Percentiles rank a stretch among this genome's conserved stretches.
Evolutionary conservation across 176 grass and related monocot species (phyloP).

Genomic region (Paspalum notatum): DNA sequence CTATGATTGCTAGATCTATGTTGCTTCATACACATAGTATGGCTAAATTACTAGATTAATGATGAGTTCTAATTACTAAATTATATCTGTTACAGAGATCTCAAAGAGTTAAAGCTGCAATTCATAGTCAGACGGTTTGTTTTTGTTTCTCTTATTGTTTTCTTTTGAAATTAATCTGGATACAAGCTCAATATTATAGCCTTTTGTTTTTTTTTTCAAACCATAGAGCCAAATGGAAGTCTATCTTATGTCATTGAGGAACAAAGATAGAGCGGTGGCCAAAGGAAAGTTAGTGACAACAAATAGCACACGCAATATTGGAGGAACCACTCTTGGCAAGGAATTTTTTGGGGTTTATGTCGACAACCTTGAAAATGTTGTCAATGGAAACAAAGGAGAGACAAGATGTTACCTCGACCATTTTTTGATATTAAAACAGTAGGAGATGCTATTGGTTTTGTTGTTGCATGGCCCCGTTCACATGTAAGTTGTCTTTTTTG

Average conservation of each 20-base stretch:
- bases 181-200: neutral
- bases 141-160: no score
- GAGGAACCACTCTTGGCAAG: neutral
- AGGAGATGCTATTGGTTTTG: neutral
- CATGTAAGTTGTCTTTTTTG: neutral
- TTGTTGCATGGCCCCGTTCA: neutral
- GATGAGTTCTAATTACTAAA: no score
- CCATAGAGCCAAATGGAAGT: neutral
- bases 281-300: neutral
- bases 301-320: neutral
- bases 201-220: neutral
- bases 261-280: neutral
- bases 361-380: neutral
- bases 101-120: no score
- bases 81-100: no score
- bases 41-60: no score
- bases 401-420: no score
- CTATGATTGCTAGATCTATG: no score
- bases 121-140: no score
- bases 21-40: no score
- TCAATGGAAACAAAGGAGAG: neutral
- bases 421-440: neutral
- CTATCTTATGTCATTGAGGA: neutral
- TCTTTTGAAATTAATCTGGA: neutral
- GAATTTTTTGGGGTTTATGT: neutral